Base-by-base conservation (phyloP, 2,329 filamentous ascomycete species). In the Fusarium sororula region DNA sequence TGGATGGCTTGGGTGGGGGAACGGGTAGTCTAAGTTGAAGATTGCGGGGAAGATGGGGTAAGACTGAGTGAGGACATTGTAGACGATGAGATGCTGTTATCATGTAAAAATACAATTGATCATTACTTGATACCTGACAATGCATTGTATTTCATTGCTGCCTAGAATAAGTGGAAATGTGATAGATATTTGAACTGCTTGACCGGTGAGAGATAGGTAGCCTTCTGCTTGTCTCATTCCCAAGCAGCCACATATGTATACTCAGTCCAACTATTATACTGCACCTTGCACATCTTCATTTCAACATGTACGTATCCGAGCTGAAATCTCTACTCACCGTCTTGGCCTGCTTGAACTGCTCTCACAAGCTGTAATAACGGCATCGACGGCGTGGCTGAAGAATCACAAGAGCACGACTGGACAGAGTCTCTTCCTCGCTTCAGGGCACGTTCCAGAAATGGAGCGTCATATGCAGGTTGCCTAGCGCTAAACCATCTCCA, bases 21-120 rank as follows among this genome's bases (percentile, higher is more conserved):
- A 68, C 58, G 72, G 73, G 73, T 73, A 67, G 66, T 66, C 57
- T 55, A 55, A 42, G 48, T 28, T 48, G 28, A 39, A 35, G 69
- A 65, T 41, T 78, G 76, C 64, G 76, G 76, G 76, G 75, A 72
- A 66, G 60, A 74, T 72, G 68, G 71, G 75, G 68, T 68, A 73
- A 70, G 42, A 24, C 17, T 45, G 39, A 37, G 30, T 45, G 39
- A 37, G 30, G 41, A 14, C 47, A 28, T 39, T 39, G 37, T 18
- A n/a, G 35, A 26, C 41, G 47, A 53, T 47, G n/a, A 26, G 30
- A 65, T 30, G 44, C 20, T 54, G 32, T 67, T 54, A 57, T 63
- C n/a, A 63, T 35, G 13, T 45, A 6, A 24, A 20, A 41, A 39
- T 26, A 32, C 10, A 41, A 42, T 17, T 18, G 2, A 42, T 38